These are phyloP conservation scores for Talaromyces sp. DNA, from an alignment of 2,329 filamentous ascomycete species.

Conservation along the genomic window DNA sequence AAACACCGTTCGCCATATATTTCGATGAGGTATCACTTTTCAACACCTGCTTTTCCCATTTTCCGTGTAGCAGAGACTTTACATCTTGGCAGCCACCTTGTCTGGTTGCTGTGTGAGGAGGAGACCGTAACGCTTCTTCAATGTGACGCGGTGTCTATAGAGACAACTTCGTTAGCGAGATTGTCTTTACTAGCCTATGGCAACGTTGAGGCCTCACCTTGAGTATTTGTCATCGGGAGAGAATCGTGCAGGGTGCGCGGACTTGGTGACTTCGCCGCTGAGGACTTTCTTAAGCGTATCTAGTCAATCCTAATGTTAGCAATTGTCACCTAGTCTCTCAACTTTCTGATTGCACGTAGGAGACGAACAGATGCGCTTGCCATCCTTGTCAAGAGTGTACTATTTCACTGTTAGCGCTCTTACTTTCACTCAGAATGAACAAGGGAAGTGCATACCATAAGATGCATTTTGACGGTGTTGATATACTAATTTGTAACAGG, in stretches of 20 bases:
- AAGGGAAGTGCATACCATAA: slow-evolving; percentile 31
- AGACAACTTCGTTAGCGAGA: background rate
- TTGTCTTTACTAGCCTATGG: background rate
- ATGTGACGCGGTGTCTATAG: slow-evolving; percentile 77
- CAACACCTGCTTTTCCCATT: slow-evolving; percentile 8
- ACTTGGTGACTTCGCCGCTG: slow-evolving; percentile 84
- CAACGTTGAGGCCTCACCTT: slow-evolving; percentile 44
- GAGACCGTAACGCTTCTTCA: slow-evolving; percentile 89
- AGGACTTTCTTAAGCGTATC: slow-evolving; percentile 83
- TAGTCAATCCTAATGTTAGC: background rate
- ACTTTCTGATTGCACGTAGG: slow-evolving; percentile 35
- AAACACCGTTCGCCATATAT: slow-evolving; percentile 40
- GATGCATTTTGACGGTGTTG: slow-evolving; percentile 34
- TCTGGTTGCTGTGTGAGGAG: slow-evolving; percentile 71
- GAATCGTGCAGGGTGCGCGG: slow-evolving; percentile 92
- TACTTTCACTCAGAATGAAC: background rate
- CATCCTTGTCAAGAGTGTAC: slow-evolving; percentile 79
- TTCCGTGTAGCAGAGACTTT: slow-evolving; percentile 18
- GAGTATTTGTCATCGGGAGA: slow-evolving; percentile 99
- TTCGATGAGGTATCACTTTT: slow-evolving; percentile 18
- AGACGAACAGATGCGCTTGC: slow-evolving; percentile 68
- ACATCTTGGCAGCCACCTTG: slow-evolving; percentile 32
- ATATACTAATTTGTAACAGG: background rate
- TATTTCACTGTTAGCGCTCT: slow-evolving; percentile 20
- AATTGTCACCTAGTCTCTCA: background rate